These are phyloP conservation scores for Dactylellina haptotyla DNA, from an alignment of 2,329 filamentous ascomycete species.

Conservation along the genomic window DNA sequence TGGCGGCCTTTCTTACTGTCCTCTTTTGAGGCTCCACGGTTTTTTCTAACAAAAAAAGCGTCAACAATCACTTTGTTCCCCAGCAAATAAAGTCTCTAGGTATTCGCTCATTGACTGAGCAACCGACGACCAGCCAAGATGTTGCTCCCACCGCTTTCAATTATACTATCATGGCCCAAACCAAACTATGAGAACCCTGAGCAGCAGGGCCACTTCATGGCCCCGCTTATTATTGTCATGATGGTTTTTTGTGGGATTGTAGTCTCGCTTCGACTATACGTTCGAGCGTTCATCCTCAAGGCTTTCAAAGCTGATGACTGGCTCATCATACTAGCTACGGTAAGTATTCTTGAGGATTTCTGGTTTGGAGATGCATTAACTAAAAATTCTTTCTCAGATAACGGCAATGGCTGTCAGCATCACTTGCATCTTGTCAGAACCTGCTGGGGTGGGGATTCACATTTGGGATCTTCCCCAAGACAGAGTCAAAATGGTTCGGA, in stretches of 20 bases:
- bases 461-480: constrained; percentile 41
- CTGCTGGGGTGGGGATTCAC: constrained; percentile 35
- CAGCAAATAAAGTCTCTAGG: background rate
- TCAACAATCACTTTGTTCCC: background rate
- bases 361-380: too few relatives aligned
- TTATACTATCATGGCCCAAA: constrained; percentile 38
- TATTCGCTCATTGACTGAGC: constrained; percentile 36
- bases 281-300: constrained; percentile 61
- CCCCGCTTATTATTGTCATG: constrained; percentile 59
- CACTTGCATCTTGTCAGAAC: constrained; percentile 41
- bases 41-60: too few relatives aligned
- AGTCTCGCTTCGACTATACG: constrained; percentile 61
- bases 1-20: background rate
- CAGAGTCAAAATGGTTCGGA: constrained; percentile 25
- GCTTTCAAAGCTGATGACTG: constrained; percentile 60
- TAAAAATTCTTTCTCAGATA: constrained; percentile 1
- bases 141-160: constrained; percentile 27
- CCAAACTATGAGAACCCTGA: constrained; percentile 47
- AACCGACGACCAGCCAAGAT: constrained; percentile 22
- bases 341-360: constrained; percentile 42
- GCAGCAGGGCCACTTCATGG: constrained; percentile 41
- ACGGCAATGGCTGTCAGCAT: constrained; percentile 44
- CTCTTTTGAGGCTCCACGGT: background rate
- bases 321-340: constrained; percentile 57
- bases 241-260: constrained; percentile 61